Evolutionary conservation across 2,329 filamentous ascomycete genomes (phyloP).

Genomic region (Pseudogymnoascus pannorum): DNA sequence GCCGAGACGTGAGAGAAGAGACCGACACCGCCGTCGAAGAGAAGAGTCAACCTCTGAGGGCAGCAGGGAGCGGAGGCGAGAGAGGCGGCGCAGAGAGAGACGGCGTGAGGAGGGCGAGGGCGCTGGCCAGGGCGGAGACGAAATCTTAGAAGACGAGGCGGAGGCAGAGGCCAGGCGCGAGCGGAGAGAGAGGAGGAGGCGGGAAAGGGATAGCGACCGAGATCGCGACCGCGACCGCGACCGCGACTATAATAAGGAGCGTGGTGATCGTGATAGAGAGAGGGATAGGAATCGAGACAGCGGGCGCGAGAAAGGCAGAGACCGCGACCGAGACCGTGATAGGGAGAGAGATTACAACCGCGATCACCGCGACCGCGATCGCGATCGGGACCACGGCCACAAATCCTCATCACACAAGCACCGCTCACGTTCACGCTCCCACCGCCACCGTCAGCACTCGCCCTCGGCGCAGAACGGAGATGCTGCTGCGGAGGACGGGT

Average conservation of each 20-base stretch:
- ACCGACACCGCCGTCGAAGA: not conserved
- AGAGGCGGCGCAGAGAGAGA: slow-evolving; percentile 25
- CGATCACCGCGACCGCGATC: slow-evolving; percentile 5
- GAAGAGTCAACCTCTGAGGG: slow-evolving; percentile 13
- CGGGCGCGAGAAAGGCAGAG: slow-evolving; percentile 31
- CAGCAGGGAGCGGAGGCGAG: slow-evolving; percentile 19
- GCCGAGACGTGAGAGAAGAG: slow-evolving; percentile 19
- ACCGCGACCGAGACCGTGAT: slow-evolving; percentile 31
- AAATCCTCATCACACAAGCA: slow-evolving; percentile 22
- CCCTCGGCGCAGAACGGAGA: not conserved
- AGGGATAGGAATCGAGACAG: slow-evolving; percentile 41
- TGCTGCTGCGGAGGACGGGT: slow-evolving; percentile 19
- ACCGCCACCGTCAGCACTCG: not conserved
- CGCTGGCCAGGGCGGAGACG: slow-evolving; percentile 25
- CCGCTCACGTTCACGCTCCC: slow-evolving; percentile 8
- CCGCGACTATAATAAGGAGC: slow-evolving; percentile 42
- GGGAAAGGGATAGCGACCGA: slow-evolving; percentile 36
- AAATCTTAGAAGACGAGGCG: slow-evolving; percentile 22
- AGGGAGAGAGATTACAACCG: slow-evolving; percentile 32
- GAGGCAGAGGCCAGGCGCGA: slow-evolving; percentile 42
- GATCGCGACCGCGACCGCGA: slow-evolving; percentile 38
- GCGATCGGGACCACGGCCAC: slow-evolving; percentile 34
- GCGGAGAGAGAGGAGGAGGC: slow-evolving; percentile 38
- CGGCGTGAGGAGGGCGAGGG: slow-evolving; percentile 27
- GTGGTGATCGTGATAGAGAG: slow-evolving; percentile 31